phyloP scores from a whole-genome alignment of 495 filamentous ascomycete species.

The Hypoxylon perforatum region DNA sequence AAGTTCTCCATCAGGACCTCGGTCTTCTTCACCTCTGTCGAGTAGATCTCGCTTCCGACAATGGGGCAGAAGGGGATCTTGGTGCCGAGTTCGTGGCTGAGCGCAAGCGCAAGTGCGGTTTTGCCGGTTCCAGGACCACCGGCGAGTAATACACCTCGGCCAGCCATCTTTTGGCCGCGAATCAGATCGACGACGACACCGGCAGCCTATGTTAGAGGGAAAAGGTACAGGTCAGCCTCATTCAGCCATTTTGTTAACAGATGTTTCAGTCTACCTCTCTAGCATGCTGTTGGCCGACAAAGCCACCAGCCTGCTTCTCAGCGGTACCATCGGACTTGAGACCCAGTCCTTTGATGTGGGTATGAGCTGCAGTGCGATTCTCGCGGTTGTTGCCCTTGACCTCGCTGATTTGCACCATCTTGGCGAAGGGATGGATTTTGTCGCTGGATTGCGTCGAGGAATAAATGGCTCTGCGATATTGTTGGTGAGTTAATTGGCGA shows the following conservation, averaged over 20 bases:
- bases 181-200: slow-evolving; percentile 96
- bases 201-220: slow-evolving; percentile 68
- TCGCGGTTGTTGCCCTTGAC: slow-evolving; percentile 95
- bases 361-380: slow-evolving; percentile 94
- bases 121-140: slow-evolving; percentile 95
- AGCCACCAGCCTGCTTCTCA: slow-evolving; percentile 79
- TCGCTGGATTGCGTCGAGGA: slow-evolving; percentile 4
- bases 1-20: slow-evolving; percentile 99
- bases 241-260: not conserved
- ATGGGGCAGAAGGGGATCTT: slow-evolving; percentile 98
- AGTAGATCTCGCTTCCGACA: slow-evolving; percentile 96
- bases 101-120: slow-evolving; percentile 92
- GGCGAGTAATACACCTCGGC: slow-evolving; percentile 89
- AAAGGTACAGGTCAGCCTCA: slow-evolving; percentile 24
- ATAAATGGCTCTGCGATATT: slow-evolving; percentile 6
- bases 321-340: slow-evolving; percentile 84
- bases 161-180: slow-evolving; percentile 95
- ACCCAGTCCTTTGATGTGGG: slow-evolving; percentile 95
- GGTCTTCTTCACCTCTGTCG: slow-evolving; percentile 98
- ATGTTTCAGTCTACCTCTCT: slow-evolving; percentile 71
- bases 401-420: slow-evolving; percentile 94
- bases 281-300: slow-evolving; percentile 88
- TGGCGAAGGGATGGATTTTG: slow-evolving; percentile 38
- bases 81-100: slow-evolving; percentile 93
- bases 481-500: slow-evolving; percentile 15